phyloP scores from a whole-genome alignment of 495 filamentous ascomycete genomes.

The Penicillium robsamsonii region DNA sequence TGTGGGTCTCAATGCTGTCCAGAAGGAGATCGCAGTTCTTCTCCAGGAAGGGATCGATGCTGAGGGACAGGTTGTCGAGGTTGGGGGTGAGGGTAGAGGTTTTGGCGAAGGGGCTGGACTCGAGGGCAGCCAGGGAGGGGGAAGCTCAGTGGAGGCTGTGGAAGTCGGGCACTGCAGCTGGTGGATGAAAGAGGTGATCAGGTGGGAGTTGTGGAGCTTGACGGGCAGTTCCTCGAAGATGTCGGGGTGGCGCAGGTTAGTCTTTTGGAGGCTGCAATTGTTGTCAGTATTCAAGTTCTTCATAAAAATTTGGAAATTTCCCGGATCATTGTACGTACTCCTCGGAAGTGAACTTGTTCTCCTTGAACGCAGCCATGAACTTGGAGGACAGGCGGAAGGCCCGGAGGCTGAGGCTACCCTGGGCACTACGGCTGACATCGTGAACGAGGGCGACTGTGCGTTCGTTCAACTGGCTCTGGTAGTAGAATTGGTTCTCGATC shows the following conservation, averaged over 20 bases:
- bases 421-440: slow-evolving; percentile 88
- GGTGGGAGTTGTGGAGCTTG: slow-evolving; percentile 91
- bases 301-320: slow-evolving; percentile 7
- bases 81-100: slow-evolving; percentile 74
- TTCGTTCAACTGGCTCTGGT: slow-evolving; percentile 91
- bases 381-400: slow-evolving; percentile 84
- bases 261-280: slow-evolving; percentile 73
- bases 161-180: slow-evolving; percentile 68
- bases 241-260: slow-evolving; percentile 88
- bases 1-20: slow-evolving; percentile 94
- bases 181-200: slow-evolving; percentile 92
- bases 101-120: slow-evolving; percentile 46
- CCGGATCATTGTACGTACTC: slow-evolving; percentile 54
- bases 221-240: slow-evolving; percentile 92
- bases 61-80: slow-evolving; percentile 82
- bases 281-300: slow-evolving; percentile 19
- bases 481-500: slow-evolving; percentile 97
- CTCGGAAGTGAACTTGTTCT: slow-evolving; percentile 94
- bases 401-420: slow-evolving; percentile 84
- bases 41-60: slow-evolving; percentile 97
- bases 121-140: slow-evolving; percentile 73
- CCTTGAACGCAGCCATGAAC: slow-evolving; percentile 92
- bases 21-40: slow-evolving; percentile 95
- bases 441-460: slow-evolving; percentile 91
- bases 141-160: slow-evolving; percentile 62